Base-by-base conservation (phyloP, 2,329 filamentous ascomycete genomes). In the Aspergillus sp. region DNA sequence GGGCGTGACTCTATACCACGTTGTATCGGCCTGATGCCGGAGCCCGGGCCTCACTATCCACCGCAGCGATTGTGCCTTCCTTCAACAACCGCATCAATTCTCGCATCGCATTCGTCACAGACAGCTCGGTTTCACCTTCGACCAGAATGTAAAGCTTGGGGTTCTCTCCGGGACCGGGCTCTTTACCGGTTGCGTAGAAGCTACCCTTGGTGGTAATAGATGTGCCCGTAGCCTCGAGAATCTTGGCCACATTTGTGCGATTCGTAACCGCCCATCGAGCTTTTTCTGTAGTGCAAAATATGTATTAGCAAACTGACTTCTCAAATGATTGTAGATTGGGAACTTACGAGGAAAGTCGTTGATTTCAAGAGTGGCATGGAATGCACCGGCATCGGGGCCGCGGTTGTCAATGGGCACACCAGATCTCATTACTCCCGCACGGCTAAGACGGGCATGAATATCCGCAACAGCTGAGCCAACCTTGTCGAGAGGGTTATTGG, bases 261-360 rank as follows among this genome's bases (percentile, higher is more conserved):
- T 99, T 99, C 39, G 95, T 99, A 78, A 99, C 95, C 11, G 92
- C 93, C 95, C 95, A 99, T 66, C 95, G 86, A 62, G 95, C 95
- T 81, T 97, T 98, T 74, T 99, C 80, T 81, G 67, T 73, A 70
- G 56, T 34, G 51, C 22, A 18, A 4, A 49, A 15, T 20, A 24
- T 12, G 20, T 38, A 24, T 57, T 44, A 57, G 44, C 34, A 48
- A 54, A 45, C 36, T 38, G 24, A 22, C 48, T 62, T 51, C 42
- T 39, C 12, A 41, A 12, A 50, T 32, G 32, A 55, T 22, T 11
- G 39, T 2, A 8, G 32, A 17, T 13, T 45, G 13, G 26, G 51
- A 64, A 77, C 79, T 76, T 78, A 81, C 79, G 95, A 34, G 95
- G 95, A 76, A 98, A 98, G 76, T 99, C 95, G 76, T 99, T 99